These are phyloP conservation scores for Microthlaspi erraticum DNA, from an alignment of 345 rosid genomes.

Conservation along the genomic window DNA sequence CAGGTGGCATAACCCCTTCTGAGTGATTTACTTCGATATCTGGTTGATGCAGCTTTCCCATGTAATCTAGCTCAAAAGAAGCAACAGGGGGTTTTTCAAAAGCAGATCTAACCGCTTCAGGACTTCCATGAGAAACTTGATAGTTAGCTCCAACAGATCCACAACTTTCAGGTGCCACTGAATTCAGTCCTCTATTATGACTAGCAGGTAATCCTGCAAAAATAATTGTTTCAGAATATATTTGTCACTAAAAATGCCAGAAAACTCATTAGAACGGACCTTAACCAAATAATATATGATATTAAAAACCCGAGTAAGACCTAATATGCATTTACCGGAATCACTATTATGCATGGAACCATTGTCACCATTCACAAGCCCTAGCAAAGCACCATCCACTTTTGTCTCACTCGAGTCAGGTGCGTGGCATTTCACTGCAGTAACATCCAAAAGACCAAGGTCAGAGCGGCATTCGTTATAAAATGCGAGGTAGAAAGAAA, in stretches of 20 bases:
- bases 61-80: slow-evolving; percentile 46
- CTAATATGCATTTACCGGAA: slow-evolving; percentile 31
- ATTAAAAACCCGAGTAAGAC: neutral
- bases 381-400: slow-evolving; percentile 28
- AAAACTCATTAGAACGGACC: neutral
- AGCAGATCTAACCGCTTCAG: slow-evolving; percentile 26
- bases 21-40: slow-evolving; percentile 31
- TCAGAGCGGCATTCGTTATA: slow-evolving; percentile 13
- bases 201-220: slow-evolving; percentile 33
- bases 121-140: slow-evolving; percentile 39
- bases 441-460: slow-evolving; percentile 19
- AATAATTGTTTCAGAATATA: slow-evolving; percentile 25
- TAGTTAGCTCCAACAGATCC: slow-evolving; percentile 15
- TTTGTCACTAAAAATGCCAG: neutral
- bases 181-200: slow-evolving; percentile 17
- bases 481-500: slow-evolving; percentile 3
- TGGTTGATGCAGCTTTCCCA: slow-evolving; percentile 36
- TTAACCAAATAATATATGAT: slow-evolving; percentile 7
- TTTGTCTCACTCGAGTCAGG: slow-evolving; percentile 50
- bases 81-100: slow-evolving; percentile 34
- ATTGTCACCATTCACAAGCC: slow-evolving; percentile 24
- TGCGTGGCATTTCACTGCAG: slow-evolving; percentile 1
- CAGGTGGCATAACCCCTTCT: slow-evolving; percentile 49
- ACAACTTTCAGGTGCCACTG: slow-evolving; percentile 25
- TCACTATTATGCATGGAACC: slow-evolving; percentile 17